Percentiles rank a stretch among this genome's conserved stretches.
Evolutionary conservation across 202 grass and related monocot genomes (phyloP).

Genomic region (Panicum hallii): DNA sequence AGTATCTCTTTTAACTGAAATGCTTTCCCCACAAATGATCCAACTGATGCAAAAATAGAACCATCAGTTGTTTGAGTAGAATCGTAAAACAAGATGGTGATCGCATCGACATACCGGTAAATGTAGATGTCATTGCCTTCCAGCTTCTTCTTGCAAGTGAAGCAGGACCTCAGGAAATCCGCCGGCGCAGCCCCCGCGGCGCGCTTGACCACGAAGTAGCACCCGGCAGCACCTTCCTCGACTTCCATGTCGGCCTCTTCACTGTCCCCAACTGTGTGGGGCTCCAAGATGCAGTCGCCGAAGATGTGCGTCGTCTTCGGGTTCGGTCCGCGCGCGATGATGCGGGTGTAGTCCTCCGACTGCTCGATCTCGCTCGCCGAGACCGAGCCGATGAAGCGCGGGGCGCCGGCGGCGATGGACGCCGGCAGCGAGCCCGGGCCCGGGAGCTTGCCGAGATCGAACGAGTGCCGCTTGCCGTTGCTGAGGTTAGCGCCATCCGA

Average conservation of each 20-base stretch:
- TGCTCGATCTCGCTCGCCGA: conserved; percentile 92
- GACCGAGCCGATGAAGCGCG: conserved; percentile 58
- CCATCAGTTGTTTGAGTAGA: background rate
- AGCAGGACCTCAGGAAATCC: conserved; percentile 79
- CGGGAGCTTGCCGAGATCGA: conserved; percentile 63
- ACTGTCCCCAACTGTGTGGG: conserved; percentile 38
- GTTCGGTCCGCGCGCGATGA: conserved; percentile 89
- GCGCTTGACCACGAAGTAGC: conserved; percentile 55
- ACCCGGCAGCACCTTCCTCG: conserved; percentile 25
- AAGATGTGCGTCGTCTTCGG: conserved; percentile 96
- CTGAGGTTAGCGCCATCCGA: conserved; percentile 33
- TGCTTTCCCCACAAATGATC: conserved; percentile 14
- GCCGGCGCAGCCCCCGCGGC: background rate
- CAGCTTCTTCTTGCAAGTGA: conserved; percentile 83
- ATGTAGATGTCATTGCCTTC: conserved; percentile 96
- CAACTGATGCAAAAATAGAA: background rate
- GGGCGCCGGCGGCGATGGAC: conserved; percentile 34
- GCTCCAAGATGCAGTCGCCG: conserved; percentile 87
- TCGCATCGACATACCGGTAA: conserved; percentile 65
- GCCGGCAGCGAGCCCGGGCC: conserved; percentile 64
- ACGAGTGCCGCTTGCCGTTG: conserved; percentile 39
- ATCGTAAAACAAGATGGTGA: conserved; percentile 26
- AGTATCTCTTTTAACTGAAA: background rate
- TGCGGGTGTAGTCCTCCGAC: conserved; percentile 98
- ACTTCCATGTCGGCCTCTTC: conserved; percentile 41